Evolutionary conservation across 768 basidiomycete genomes (phyloP).

Genomic region (Termitomyces titanicus): DNA sequence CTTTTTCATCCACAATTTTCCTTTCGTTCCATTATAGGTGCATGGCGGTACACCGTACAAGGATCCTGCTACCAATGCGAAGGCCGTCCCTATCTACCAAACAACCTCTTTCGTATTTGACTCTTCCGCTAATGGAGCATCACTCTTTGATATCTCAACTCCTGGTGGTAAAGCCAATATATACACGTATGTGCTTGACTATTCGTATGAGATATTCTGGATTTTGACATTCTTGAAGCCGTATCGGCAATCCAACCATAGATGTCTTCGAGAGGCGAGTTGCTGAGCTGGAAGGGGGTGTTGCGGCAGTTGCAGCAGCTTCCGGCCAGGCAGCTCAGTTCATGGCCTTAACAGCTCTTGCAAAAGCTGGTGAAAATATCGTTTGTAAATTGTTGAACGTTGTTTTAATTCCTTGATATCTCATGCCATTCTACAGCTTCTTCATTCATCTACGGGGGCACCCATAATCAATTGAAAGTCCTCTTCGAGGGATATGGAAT

Average conservation of each 20-base stretch:
- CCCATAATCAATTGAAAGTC: conserved; percentile 62
- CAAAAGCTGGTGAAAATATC: conserved; percentile 59
- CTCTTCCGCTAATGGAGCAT: conserved; percentile 38
- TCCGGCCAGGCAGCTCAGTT: conserved; percentile 65
- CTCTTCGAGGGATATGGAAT: conserved; percentile 40
- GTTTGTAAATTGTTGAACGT: conserved; percentile 43
- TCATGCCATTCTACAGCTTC: conserved; percentile 1
- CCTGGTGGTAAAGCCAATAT: conserved; percentile 11
- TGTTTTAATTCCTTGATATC: background rate
- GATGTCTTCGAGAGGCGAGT: conserved; percentile 67
- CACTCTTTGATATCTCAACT: conserved; percentile 7
- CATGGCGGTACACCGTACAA: conserved; percentile 53
- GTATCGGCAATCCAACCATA: conserved; percentile 14
- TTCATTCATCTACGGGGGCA: conserved; percentile 28
- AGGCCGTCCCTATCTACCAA: conserved; percentile 63
- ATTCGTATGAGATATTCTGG: background rate
- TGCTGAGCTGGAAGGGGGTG: conserved; percentile 62
- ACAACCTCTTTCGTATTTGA: conserved; percentile 56
- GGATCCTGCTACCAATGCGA: conserved; percentile 52
- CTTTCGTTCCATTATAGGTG: conserved; percentile 36
- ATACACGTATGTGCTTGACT: background rate
- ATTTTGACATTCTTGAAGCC: background rate
- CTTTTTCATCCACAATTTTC: background rate
- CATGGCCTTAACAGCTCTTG: conserved; percentile 51
- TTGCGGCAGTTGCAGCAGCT: conserved; percentile 53